Evolutionary conservation across 306 rosid genomes (phyloP).

Genomic region (Mucuna pruriens): DNA sequence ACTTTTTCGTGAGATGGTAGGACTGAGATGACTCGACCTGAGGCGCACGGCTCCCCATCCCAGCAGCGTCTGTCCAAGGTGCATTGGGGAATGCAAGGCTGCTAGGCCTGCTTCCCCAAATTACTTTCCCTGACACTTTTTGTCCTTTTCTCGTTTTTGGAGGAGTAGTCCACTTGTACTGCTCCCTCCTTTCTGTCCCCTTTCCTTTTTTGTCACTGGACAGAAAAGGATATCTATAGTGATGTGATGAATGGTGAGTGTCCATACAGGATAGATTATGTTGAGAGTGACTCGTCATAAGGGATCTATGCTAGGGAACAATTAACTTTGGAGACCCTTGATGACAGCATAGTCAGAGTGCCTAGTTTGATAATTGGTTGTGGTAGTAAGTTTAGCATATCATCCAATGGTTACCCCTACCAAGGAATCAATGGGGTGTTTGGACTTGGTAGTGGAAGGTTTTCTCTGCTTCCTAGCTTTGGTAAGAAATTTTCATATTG

Average conservation of each 20-base stretch:
- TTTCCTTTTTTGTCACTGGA: no score
- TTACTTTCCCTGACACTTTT: no score
- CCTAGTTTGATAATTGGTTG: conserved; percentile 23
- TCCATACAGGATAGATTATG: neutral
- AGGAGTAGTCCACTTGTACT: no score
- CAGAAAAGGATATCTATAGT: no score
- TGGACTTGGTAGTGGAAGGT: conserved; percentile 33
- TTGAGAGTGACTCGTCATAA: conserved; percentile 16
- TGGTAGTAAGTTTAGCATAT: neutral
- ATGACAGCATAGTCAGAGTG: conserved; percentile 1
- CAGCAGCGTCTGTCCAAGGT: no score
- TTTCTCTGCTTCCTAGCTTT: conserved; percentile 25
- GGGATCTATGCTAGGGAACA: conserved; percentile 29
- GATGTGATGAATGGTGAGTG: neutral
- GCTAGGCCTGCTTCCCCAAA: no score
- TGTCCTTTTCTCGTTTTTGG: no score
- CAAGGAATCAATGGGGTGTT: conserved; percentile 28
- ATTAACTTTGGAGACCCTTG: conserved; percentile 6
- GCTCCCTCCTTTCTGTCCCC: no score
- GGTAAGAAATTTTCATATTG: conserved; percentile 34
- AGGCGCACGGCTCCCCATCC: no score
- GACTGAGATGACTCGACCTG: no score
- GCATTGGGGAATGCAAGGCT: no score
- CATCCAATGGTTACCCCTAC: neutral
- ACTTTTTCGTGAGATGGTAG: no score